Evolutionary conservation across 139 green algal species (phyloP).

Genomic region (Asterochloris erici): DNA sequence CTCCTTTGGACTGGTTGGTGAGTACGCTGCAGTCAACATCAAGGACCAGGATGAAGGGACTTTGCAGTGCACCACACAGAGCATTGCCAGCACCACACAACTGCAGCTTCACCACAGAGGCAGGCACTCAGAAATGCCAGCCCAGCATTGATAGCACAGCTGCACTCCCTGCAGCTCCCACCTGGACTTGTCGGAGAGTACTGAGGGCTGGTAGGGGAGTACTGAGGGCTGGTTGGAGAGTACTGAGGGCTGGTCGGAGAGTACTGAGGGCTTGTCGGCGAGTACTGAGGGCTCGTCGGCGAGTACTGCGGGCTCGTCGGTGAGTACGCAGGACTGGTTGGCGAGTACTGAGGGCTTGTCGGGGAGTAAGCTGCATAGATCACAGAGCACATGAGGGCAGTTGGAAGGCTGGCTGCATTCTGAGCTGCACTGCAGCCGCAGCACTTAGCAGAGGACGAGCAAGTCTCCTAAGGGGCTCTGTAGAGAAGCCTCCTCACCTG

Average conservation of each 20-base stretch:
- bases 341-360: constrained; percentile 61
- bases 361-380: constrained; percentile 66
- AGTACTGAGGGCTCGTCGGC: constrained; percentile 69
- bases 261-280: constrained; percentile 55
- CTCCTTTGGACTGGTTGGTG: constrained; percentile 42
- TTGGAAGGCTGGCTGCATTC: constrained; percentile 46
- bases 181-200: constrained; percentile 31
- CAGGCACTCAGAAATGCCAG: background rate
- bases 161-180: background rate
- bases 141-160: background rate
- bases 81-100: too few relatives aligned
- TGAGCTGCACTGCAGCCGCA: constrained; percentile 33
- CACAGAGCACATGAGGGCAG: constrained; percentile 40
- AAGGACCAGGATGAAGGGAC: background rate
- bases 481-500: constrained; percentile 64
- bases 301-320: constrained; percentile 62
- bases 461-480: constrained; percentile 59
- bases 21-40: constrained; percentile 4
- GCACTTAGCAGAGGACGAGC: constrained; percentile 42
- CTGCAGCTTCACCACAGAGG: background rate
- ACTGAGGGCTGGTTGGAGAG: constrained; percentile 39
- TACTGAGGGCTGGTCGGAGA: constrained; percentile 46
- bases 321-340: constrained; percentile 63
- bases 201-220: constrained; percentile 30
- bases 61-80: background rate